Conservation (phyloP, 371 early-diverging fungal species). For the Cokeromyces recurvatus region DNA sequence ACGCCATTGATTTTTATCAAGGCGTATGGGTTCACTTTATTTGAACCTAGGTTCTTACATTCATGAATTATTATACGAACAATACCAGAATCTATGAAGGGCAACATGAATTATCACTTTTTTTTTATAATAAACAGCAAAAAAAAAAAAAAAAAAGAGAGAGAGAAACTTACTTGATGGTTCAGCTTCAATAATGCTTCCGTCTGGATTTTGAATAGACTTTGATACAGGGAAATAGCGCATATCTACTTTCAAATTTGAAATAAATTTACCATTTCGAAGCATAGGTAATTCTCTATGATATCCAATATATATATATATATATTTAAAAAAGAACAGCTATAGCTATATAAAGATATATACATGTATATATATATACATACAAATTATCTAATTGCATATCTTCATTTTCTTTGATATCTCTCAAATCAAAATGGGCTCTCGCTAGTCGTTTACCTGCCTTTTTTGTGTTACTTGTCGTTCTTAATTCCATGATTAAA, state of each 20-base stretch:
- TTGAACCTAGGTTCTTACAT: conserved; percentile 36
- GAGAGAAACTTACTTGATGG: conserved; percentile 48
- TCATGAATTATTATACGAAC: conserved; percentile 53
- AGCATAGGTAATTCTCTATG: conserved; percentile 28
- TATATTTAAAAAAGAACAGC: no score
- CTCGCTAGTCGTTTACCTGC: conserved; percentile 34
- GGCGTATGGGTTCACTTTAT: conserved; percentile 42
- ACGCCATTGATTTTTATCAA: conserved; percentile 41
- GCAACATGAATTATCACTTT: no score
- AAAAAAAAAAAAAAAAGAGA: no score
- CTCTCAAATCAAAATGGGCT: conserved; percentile 48
- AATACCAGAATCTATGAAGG: conserved; percentile 41
- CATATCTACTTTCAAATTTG: conserved; percentile 50
- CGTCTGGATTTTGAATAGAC: conserved; percentile 40
- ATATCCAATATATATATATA: not conserved
- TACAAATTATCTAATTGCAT: conserved; percentile 13
- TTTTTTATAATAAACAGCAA: not conserved
- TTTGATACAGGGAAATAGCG: conserved; percentile 59
- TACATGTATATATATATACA: not conserved
- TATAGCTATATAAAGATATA: no score
- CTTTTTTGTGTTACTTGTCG: conserved; percentile 15
- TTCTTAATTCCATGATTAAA: conserved; percentile 37
- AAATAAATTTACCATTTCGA: conserved; percentile 48
- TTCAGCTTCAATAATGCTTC: conserved; percentile 43
- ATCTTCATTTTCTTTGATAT: conserved; percentile 35